Base-by-base conservation (phyloP, 441 rosid genomes). In the Aquilaria agallochum region DNA sequence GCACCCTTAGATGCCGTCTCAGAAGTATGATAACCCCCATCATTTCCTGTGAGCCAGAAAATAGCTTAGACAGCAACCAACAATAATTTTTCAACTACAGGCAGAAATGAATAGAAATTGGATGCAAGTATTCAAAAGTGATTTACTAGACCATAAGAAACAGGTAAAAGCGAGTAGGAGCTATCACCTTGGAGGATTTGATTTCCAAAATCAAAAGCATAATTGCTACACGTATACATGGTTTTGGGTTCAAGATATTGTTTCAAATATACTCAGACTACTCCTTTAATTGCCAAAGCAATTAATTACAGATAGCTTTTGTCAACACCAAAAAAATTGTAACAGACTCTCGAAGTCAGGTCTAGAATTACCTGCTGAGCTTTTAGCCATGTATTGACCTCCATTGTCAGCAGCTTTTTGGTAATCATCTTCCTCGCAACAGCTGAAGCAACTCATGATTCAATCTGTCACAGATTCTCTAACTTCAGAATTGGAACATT, bases 391-490 rank as follows among this genome's bases (percentile, higher is more conserved):
- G 67, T 87, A 75, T 4, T 79, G 78, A 33, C 86, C 90, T 58
- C 89, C 93, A 76, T 46, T 72, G 50, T 93, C 95, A 52, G 93
- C 78, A 59, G 83, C 74, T 76, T 83, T 88, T 53, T 81, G 88
- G 76, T 78, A 64, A 59, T 87, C 95, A 80, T 84, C 95, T 48
- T 87, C 98, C 56, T 68, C 82, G 51, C 96, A 93, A 69, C 98
- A 90, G 63, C 89, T 62, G 59, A 93, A 93, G 78, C 97, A 90
- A 58, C 97, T 74, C 97, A 93, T 93, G 71, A 45, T 73, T 79
- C 67, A 64, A 72, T 61, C 72, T 50, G 31, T 56, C 56, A 31
- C 50, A 46, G 66, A 58, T 34, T 6, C 60, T 62, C 66, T 53
- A 36, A 36, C 5, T 36, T 36, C 6, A 36, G 7, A 36, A 36